These are phyloP conservation scores for Pleurostoma richardsiae DNA, from an alignment of 2,329 filamentous ascomycete species.

Conservation along the genomic window DNA sequence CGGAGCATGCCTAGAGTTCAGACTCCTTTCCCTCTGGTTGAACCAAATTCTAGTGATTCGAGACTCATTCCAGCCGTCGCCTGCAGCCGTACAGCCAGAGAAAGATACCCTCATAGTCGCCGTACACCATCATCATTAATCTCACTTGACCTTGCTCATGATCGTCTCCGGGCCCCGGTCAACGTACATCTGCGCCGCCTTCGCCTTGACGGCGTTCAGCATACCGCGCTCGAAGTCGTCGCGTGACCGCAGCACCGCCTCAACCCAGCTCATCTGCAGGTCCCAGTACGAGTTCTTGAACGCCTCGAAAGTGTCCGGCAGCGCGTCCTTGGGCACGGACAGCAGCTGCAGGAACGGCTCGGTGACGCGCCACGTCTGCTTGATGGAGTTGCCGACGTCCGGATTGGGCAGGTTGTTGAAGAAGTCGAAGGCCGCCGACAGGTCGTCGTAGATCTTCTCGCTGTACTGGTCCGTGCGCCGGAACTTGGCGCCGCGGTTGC, in stretches of 20 bases:
- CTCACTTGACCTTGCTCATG: slow-evolving; percentile 83
- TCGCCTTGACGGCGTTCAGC: slow-evolving; percentile 81
- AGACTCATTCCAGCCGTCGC: too few relatives aligned
- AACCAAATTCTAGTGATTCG: too few relatives aligned
- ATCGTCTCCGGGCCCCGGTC: slow-evolving; percentile 83
- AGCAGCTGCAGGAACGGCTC: slow-evolving; percentile 78
- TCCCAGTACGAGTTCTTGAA: slow-evolving; percentile 93
- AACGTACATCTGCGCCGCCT: slow-evolving; percentile 80
- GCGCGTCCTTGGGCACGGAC: slow-evolving; percentile 65
- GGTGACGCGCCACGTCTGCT: slow-evolving; percentile 87
- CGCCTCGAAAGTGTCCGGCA: slow-evolving; percentile 72
- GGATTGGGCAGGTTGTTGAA: slow-evolving; percentile 69
- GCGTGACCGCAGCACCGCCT: slow-evolving; percentile 77
- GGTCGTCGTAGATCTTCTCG: slow-evolving; percentile 90
- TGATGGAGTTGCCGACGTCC: slow-evolving; percentile 69
- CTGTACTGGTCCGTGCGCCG: slow-evolving; percentile 80
- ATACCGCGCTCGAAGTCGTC: slow-evolving; percentile 93
- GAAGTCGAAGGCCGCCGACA: slow-evolving; percentile 85
- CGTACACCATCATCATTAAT: too few relatives aligned
- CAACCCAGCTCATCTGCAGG: slow-evolving; percentile 90
- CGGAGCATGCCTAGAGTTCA: too few relatives aligned
- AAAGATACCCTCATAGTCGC: too few relatives aligned
- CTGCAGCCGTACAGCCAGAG: too few relatives aligned
- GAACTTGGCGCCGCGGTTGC: slow-evolving; percentile 89
- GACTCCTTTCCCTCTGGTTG: too few relatives aligned